phyloP scores from a whole-genome alignment of 805 yeast genomes.

The Saccharomycopsis sp. region DNA sequence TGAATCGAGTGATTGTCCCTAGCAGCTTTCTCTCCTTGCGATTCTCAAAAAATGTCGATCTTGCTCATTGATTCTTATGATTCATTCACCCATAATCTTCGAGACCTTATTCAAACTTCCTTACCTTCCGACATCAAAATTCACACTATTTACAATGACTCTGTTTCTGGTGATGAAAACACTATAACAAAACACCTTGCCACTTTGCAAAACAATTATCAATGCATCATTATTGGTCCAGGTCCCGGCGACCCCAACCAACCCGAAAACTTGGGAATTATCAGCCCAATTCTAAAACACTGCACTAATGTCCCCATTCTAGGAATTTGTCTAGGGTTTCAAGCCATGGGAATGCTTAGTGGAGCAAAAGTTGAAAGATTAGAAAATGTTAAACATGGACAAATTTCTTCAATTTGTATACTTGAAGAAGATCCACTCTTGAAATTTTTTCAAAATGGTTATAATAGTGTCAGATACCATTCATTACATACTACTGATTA shows the following conservation, averaged over 20 bases:
- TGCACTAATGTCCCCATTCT: constrained; percentile 45
- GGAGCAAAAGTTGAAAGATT: constrained; percentile 50
- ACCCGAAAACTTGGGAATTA: constrained; percentile 60
- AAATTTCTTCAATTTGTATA: constrained; percentile 42
- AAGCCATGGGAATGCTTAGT: constrained; percentile 52
- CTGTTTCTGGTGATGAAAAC: constrained; percentile 30
- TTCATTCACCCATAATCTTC: constrained; percentile 82
- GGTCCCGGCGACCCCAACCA: constrained; percentile 89
- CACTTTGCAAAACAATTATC: constrained; percentile 52
- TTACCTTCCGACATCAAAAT: constrained; percentile 34
- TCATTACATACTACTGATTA: constrained; percentile 64
- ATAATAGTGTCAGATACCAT: constrained; percentile 80
- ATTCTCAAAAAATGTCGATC: constrained; percentile 38
- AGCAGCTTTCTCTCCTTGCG: no score
- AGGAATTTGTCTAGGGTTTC: constrained; percentile 93
- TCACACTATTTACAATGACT: constrained; percentile 53
- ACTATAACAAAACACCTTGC: constrained; percentile 30
- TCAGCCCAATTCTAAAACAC: constrained; percentile 27
- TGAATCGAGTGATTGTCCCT: no score
- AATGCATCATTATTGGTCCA: constrained; percentile 83
- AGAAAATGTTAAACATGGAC: constrained; percentile 72
- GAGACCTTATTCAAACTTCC: constrained; percentile 45
- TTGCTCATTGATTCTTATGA: constrained; percentile 88
- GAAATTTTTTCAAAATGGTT: constrained; percentile 29
- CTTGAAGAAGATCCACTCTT: constrained; percentile 25